phyloP scores from a whole-genome alignment of 2,329 filamentous ascomycete species.

The Botrytis hyacinthi region DNA sequence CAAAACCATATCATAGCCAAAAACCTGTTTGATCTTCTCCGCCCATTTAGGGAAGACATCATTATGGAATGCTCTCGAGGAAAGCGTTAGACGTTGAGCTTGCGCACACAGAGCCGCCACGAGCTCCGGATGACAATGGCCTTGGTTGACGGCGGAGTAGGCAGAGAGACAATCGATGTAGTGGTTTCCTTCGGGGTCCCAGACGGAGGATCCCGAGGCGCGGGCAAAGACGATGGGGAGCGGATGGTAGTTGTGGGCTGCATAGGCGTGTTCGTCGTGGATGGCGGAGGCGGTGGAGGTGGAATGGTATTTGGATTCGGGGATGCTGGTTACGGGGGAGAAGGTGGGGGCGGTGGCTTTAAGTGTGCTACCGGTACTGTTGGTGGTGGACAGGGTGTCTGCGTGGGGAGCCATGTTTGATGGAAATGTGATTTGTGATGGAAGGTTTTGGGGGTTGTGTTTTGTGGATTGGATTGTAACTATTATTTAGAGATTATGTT shows the following conservation, averaged over 20 bases:
- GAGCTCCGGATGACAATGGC: constrained; percentile 95
- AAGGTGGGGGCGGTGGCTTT: constrained; percentile 38
- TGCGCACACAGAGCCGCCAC: constrained; percentile 88
- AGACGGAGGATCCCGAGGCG: constrained; percentile 82
- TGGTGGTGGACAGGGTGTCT: constrained; percentile 37
- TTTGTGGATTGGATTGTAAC: background rate
- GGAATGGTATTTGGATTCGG: constrained; percentile 60
- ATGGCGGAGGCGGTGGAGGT: constrained; percentile 78
- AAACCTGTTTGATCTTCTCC: constrained; percentile 82
- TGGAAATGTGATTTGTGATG: background rate
- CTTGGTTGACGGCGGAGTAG: constrained; percentile 97
- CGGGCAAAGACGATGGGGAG: constrained; percentile 89
- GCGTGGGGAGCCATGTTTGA: constrained; percentile 58
- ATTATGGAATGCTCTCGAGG: constrained; percentile 95
- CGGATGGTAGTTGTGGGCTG: constrained; percentile 98
- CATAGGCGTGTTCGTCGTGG: constrained; percentile 74
- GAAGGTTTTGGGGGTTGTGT: background rate
- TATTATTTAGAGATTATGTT: background rate
- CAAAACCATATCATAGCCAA: constrained; percentile 96
- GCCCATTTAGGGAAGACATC: constrained; percentile 97
- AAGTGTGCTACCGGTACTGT: constrained; percentile 40
- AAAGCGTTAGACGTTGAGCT: constrained; percentile 83
- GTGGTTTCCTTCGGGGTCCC: constrained; percentile 93
- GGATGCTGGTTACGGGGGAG: constrained; percentile 32
- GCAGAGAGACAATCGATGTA: constrained; percentile 98